Evolutionary conservation across 306 rosid species (phyloP).

Genomic region (Medicago arabica): DNA sequence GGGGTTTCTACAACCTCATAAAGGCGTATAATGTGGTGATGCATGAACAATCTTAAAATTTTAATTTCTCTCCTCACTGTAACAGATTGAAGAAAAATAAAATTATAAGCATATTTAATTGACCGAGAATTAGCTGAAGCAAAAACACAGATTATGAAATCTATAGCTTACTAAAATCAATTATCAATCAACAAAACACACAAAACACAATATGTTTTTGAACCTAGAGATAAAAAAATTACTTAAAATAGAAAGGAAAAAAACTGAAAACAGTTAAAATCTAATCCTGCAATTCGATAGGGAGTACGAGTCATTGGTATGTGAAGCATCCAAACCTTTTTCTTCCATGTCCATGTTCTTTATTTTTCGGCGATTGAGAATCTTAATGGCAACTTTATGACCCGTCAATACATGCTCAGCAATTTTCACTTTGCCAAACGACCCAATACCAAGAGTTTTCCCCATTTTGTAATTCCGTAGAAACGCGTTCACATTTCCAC

Average conservation of each 20-base stretch:
- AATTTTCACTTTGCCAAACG: conserved; percentile 89
- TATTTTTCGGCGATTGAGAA: conserved; percentile 81
- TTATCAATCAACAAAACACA: background rate
- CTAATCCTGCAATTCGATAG: background rate
- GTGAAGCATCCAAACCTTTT: conserved; percentile 65
- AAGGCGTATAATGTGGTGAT: conserved; percentile 87
- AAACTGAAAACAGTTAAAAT: conserved; percentile 26
- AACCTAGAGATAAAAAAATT: conserved; percentile 14
- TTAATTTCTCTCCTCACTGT: conserved; percentile 91
- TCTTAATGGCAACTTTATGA: conserved; percentile 88
- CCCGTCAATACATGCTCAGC: conserved; percentile 90
- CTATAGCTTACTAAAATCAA: conserved; percentile 14
- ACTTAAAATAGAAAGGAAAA: conserved; percentile 11
- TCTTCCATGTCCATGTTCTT: conserved; percentile 89
- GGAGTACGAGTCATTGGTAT: conserved; percentile 11
- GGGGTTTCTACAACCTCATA: conserved; percentile 92
- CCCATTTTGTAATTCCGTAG: conserved; percentile 84
- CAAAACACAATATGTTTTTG: background rate
- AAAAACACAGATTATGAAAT: conserved; percentile 26
- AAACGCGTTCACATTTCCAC: conserved; percentile 56
- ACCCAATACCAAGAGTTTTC: conserved; percentile 88
- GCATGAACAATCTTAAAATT: conserved; percentile 85
- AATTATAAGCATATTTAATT: conserved; percentile 10
- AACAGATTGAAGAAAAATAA: conserved; percentile 40
- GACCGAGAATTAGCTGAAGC: background rate